A percentile compares a stretch with the other conserved stretches of the same genome.
phyloP scores from a whole-genome alignment of 1,284 basidiomycete species.

The Sporisorium sorghi region DNA sequence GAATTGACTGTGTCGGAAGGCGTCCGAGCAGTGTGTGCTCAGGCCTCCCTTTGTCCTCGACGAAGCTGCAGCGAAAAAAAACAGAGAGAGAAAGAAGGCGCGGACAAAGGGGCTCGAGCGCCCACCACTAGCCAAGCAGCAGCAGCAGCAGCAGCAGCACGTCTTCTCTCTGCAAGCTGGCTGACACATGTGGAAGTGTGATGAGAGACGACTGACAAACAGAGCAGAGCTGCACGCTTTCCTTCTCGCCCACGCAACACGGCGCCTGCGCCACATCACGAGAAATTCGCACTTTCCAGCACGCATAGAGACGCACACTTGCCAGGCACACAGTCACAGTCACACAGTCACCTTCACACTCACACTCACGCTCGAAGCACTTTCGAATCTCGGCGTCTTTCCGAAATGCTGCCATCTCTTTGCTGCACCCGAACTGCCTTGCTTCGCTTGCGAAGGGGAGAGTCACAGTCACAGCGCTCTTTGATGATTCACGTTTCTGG shows the following conservation, averaged over 20 bases:
- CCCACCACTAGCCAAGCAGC: neutral
- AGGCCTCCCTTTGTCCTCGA: neutral
- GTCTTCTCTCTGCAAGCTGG: no score
- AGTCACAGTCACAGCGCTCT: no score
- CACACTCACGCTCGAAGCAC: neutral
- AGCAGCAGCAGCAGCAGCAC: neutral
- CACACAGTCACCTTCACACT: neutral
- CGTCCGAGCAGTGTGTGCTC: conserved; percentile 3
- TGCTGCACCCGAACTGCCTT: no score
- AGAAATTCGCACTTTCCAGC: neutral
- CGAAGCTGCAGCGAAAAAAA: neutral
- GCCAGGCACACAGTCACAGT: neutral
- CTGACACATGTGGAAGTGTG: no score
- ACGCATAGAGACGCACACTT: neutral
- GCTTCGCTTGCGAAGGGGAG: no score
- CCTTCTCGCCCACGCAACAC: neutral
- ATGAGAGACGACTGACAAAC: no score
- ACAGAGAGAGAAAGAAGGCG: neutral
- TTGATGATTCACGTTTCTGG: neutral
- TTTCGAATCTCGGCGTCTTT: neutral
- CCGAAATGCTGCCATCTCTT: neutral
- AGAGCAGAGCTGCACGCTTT: neutral
- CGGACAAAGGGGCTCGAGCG: conserved; percentile 1
- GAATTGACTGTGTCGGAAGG: neutral
- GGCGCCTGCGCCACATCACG: neutral